Evolutionary conservation across 495 filamentous ascomycete species (phyloP).

Genomic region (Penicillium diatomitis): DNA sequence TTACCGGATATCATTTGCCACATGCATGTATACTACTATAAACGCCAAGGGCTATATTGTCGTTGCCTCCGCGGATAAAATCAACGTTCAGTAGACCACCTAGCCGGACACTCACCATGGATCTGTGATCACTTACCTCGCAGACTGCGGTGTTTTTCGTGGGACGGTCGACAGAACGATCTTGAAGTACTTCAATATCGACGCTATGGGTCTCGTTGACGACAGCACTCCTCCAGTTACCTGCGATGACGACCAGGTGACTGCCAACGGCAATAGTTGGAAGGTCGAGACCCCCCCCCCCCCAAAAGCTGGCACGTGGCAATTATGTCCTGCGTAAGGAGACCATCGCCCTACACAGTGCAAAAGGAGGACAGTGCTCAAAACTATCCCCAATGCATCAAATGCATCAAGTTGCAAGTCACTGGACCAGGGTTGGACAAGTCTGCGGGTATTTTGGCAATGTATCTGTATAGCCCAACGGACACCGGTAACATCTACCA

Average conservation of each 20-base stretch:
- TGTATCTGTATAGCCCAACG: conserved; percentile 46
- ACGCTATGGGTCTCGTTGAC: conserved; percentile 47
- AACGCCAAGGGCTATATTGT: conserved; percentile 43
- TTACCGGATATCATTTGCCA: conserved; percentile 62
- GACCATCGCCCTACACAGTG: conserved; percentile 65
- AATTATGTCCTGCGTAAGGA: conserved; percentile 73
- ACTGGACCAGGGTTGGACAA: conserved; percentile 50
- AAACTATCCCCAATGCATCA: conserved; percentile 61
- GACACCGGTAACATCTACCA: conserved; percentile 56
- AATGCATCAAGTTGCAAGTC: conserved; percentile 52
- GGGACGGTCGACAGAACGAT: conserved; percentile 49
- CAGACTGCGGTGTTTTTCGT: conserved; percentile 54
- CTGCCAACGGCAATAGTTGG: conserved; percentile 54
- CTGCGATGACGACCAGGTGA: conserved; percentile 60
- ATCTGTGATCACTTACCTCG: conserved; percentile 65
- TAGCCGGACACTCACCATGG: conserved; percentile 62
- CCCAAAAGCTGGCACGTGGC: conserved; percentile 45
- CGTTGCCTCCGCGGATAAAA: conserved; percentile 42
- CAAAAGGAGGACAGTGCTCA: conserved; percentile 53
- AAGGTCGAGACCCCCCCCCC: conserved; percentile 52
- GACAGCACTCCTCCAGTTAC: conserved; percentile 38
- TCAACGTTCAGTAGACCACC: conserved; percentile 53
- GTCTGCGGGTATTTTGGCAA: conserved; percentile 49
- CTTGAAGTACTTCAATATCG: conserved; percentile 70
- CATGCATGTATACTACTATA: conserved; percentile 29